Evolutionary conservation across 371 early-diverging fungal genomes (phyloP).

Genomic region (Polyrhizophydium stewartii): DNA sequence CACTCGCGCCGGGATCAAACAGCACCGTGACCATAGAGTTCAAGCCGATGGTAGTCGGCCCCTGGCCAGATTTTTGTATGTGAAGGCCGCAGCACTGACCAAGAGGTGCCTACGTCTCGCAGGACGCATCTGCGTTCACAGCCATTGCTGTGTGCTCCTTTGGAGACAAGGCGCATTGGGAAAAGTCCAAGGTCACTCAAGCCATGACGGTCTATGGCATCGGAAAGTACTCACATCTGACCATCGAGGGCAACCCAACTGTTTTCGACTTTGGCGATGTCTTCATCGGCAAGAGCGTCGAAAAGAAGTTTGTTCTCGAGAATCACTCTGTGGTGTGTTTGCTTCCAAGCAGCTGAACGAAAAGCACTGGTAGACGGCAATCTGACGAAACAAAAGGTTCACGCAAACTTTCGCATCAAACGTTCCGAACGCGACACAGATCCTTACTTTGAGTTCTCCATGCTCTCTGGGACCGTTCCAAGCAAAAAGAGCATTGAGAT

Average conservation of each 20-base stretch:
- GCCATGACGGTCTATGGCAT: slow-evolving; percentile 36
- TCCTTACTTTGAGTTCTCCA: slow-evolving; percentile 40
- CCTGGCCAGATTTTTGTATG: background rate
- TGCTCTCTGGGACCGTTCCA: slow-evolving; percentile 22
- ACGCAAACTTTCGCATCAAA: slow-evolving; percentile 38
- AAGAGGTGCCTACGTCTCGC: too few species aligned
- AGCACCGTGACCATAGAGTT: slow-evolving; percentile 33
- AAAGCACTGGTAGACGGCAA: background rate
- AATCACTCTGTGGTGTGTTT: slow-evolving; percentile 38
- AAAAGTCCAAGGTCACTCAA: slow-evolving; percentile 22
- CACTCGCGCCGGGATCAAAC: slow-evolving; percentile 23
- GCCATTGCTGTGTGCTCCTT: slow-evolving; percentile 37
- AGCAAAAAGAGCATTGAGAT: slow-evolving; percentile 24
- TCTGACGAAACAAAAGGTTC: slow-evolving; percentile 27
- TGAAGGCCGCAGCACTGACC: background rate
- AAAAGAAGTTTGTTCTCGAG: slow-evolving; percentile 28
- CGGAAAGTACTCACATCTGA: slow-evolving; percentile 46
- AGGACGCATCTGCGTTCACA: slow-evolving; percentile 40
- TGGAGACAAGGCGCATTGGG: slow-evolving; percentile 37
- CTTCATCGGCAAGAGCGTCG: slow-evolving; percentile 32
- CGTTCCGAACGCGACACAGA: slow-evolving; percentile 31
- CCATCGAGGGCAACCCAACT: slow-evolving; percentile 17
- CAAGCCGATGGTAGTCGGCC: slow-evolving; percentile 26
- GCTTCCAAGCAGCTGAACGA: background rate
- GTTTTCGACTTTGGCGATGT: slow-evolving; percentile 42